Conservation (phyloP, 1,284 basidiomycete genomes). For the Leccinum cinnamomeum region DNA sequence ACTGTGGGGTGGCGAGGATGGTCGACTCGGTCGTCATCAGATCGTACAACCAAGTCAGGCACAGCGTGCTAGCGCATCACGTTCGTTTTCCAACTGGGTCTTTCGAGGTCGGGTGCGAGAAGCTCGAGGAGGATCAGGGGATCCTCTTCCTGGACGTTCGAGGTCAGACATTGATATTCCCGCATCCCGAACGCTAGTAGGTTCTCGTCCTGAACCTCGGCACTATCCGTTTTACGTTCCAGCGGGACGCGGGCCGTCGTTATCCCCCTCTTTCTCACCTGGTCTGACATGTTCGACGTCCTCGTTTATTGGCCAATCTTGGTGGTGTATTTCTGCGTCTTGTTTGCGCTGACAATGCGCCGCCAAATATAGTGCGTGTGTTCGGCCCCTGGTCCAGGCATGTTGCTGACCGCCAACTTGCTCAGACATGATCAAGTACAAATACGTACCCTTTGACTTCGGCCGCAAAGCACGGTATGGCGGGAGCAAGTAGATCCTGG, state of each 20-base stretch:
- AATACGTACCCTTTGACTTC: constrained; percentile 90
- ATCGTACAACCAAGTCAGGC: constrained; percentile 88
- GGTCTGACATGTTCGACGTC: constrained; percentile 85
- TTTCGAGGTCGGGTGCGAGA: constrained; percentile 90
- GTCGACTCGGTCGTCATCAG: constrained; percentile 93
- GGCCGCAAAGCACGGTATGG: constrained; percentile 85
- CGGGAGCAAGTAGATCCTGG: constrained; percentile 29
- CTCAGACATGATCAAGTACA: constrained; percentile 95
- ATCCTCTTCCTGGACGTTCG: constrained; percentile 49
- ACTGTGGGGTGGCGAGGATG: constrained; percentile 93
- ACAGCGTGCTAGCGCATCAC: constrained; percentile 90
- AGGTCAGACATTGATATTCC: constrained; percentile 50
- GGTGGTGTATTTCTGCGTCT: constrained; percentile 87
- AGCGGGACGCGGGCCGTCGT: constrained; percentile 88
- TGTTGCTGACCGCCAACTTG: constrained; percentile 1
- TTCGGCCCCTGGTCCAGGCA: too few species aligned
- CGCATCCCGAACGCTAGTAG: too few species aligned
- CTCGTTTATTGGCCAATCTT: constrained; percentile 99
- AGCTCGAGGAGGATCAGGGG: constrained; percentile 57
- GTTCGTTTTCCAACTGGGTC: constrained; percentile 79
- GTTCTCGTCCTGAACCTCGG: too few species aligned
- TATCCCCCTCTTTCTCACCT: constrained; percentile 78
- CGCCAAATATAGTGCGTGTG: constrained; percentile 85
- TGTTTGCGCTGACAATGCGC: constrained; percentile 90
- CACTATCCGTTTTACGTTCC: background rate